These are phyloP conservation scores for Aspergillus brunneoviolaceus DNA, from an alignment of 2,329 filamentous ascomycete species.

Conservation along the genomic window DNA sequence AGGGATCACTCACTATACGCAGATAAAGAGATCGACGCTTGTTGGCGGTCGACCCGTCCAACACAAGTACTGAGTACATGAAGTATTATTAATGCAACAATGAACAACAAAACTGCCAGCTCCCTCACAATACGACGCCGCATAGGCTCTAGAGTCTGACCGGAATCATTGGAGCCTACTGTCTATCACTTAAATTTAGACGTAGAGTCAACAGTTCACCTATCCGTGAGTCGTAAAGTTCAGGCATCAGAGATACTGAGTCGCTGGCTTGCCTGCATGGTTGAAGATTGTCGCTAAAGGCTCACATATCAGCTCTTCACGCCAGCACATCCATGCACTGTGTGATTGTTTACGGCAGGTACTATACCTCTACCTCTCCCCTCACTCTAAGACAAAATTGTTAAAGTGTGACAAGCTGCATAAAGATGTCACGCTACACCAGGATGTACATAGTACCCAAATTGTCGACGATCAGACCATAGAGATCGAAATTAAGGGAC, in stretches of 20 bases:
- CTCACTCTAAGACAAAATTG: background rate
- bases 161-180: background rate
- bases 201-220: background rate
- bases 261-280: no score
- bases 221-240: background rate
- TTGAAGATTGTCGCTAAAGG: background rate
- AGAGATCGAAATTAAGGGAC: background rate
- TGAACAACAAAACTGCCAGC: background rate
- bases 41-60: background rate
- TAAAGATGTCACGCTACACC: conserved; percentile 7
- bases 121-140: background rate
- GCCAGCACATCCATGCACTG: conserved; percentile 3
- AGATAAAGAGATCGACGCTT: conserved; percentile 13
- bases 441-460: background rate
- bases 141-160: background rate
- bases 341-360: conserved; percentile 1
- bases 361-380: background rate
- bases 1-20: conserved; percentile 8
- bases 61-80: no score
- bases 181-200: background rate
- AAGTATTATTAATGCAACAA: background rate
- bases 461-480: conserved; percentile 10
- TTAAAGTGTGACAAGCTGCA: conserved; percentile 3
- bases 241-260: background rate
- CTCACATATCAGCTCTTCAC: background rate